phyloP scores from a whole-genome alignment of 2,329 filamentous ascomycete genomes.

The Colletotrichum endophyticum region DNA sequence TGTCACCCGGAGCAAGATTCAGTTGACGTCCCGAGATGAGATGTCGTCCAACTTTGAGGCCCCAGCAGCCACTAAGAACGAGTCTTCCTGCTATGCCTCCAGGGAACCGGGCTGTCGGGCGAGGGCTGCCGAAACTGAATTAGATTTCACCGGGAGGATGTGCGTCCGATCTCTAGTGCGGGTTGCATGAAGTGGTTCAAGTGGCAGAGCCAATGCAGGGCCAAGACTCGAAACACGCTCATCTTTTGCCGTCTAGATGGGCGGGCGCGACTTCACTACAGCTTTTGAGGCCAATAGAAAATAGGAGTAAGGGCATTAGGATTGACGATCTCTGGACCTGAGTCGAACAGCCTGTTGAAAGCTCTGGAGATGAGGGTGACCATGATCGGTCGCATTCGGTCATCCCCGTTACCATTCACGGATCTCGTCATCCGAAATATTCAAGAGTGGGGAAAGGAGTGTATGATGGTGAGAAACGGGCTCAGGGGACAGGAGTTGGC shows the following conservation, averaged over 20 bases:
- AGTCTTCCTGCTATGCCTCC: not conserved
- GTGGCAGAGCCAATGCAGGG: not conserved
- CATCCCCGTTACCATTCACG: not conserved
- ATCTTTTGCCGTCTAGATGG: not conserved
- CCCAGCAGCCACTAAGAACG: not conserved
- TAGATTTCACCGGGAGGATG: not conserved
- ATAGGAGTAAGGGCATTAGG: not conserved
- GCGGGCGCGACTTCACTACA: not conserved
- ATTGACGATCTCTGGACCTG: not conserved
- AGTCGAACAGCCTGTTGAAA: not conserved
- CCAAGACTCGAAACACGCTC: constrained; percentile 13
- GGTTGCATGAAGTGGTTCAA: constrained; percentile 1
- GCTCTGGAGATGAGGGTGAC: not conserved
- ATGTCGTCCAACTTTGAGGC: not conserved
- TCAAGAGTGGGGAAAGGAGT: not conserved
- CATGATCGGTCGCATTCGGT: not conserved
- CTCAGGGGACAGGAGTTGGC: not conserved
- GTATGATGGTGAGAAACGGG: not conserved
- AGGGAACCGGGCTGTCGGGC: not conserved
- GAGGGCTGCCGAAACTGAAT: not conserved
- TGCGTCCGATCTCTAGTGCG: constrained; percentile 11
- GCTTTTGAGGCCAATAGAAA: not conserved
- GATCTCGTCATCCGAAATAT: constrained; percentile 10
- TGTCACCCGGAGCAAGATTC: constrained; percentile 2
- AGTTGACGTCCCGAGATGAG: constrained; percentile 14